A percentile compares a stretch with the other conserved stretches of the same genome.
Conservation (phyloP, 2,329 filamentous ascomycete genomes). For the Sphaerulina populicola region DNA sequence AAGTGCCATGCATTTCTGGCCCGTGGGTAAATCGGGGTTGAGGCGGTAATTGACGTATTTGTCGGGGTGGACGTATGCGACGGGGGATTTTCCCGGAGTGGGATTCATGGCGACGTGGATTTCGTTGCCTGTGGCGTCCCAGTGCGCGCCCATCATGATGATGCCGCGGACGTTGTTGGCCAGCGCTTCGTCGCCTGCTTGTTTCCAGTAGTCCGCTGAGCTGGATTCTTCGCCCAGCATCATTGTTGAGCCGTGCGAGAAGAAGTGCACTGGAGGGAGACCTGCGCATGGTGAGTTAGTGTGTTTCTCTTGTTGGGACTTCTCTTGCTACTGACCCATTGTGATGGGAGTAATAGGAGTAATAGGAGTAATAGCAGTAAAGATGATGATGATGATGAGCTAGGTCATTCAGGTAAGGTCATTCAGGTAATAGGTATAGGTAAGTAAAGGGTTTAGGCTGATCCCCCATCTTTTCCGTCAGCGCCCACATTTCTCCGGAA, state of each 20-base stretch:
- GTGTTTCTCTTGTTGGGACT: too few relatives aligned
- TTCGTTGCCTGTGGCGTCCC: constrained; percentile 50
- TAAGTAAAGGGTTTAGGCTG: too few relatives aligned
- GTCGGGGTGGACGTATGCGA: constrained; percentile 57
- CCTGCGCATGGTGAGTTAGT: background rate
- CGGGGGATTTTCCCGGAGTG: constrained; percentile 52
- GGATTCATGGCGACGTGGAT: constrained; percentile 57
- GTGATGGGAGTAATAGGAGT: too few relatives aligned
- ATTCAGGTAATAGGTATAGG: too few relatives aligned
- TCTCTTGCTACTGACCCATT: too few relatives aligned
- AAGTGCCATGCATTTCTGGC: constrained; percentile 44
- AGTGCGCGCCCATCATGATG: constrained; percentile 63
- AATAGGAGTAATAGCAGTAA: too few relatives aligned
- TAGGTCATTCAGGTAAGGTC: background rate
- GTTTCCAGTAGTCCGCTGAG: constrained; percentile 58
- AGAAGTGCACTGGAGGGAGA: constrained; percentile 54
- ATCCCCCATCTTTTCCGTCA: background rate
- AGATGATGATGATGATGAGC: too few relatives aligned
- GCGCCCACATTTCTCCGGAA: background rate
- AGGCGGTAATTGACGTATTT: constrained; percentile 58
- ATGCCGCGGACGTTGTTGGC: constrained; percentile 53
- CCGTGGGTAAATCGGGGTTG: constrained; percentile 50
- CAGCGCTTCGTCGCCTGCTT: constrained; percentile 55
- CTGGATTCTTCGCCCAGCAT: constrained; percentile 58
- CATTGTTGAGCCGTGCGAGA: constrained; percentile 64